Evolutionary conservation across 768 basidiomycete species (phyloP), one percentile per base, ranked within the genome.

Genomic region (Hypholoma sublateritium): DNA sequence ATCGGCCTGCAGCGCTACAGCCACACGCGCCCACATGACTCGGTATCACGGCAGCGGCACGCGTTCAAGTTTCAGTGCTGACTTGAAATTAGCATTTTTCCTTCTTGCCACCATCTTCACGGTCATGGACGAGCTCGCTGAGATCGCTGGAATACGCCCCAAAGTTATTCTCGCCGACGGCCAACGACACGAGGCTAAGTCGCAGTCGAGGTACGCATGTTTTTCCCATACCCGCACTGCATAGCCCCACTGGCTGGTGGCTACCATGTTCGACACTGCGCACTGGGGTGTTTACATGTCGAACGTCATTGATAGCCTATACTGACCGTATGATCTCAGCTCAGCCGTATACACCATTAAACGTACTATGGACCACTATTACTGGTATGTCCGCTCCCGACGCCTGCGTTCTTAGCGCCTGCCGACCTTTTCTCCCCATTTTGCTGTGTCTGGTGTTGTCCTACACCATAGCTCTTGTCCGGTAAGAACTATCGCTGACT

Each of bases 71-170:
- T 55, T 45, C 12, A 37, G 17, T 22, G 37, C n/a, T 11, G 47
- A 11, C 32, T 55, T 14, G 51, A 21, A 5, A 32, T 32, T 32
- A 32, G 9, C 28, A 32, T 32, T 43, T 34, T 32, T 60, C 56
- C 1, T 56, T 44, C 4, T 3, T 44, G n/a, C 28, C 41, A 50
- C 34, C 37, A 52, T 52, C 51, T 41, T 32, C 37, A 61, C 60
- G 59, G 39, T 55, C 25, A 24, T 42, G 12, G 81, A 82, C 62
- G 81, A 79, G 62, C 76, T 83, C 17, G 74, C 73, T 49, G 76
- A 77, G 64, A 83, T 84, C 50, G 72, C 78, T 59, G 82, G 82
- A 13, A 67, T 81, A 53, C 78, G 78, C 62, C 83, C 82, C 34
- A 78, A 77, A 28, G 74, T 80, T 8, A 53, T 70, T 48, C 62